Percentiles rank a stretch among this genome's conserved stretches.
Evolutionary conservation across 768 basidiomycete genomes (phyloP).

Genomic region (Podaxis sp.): DNA sequence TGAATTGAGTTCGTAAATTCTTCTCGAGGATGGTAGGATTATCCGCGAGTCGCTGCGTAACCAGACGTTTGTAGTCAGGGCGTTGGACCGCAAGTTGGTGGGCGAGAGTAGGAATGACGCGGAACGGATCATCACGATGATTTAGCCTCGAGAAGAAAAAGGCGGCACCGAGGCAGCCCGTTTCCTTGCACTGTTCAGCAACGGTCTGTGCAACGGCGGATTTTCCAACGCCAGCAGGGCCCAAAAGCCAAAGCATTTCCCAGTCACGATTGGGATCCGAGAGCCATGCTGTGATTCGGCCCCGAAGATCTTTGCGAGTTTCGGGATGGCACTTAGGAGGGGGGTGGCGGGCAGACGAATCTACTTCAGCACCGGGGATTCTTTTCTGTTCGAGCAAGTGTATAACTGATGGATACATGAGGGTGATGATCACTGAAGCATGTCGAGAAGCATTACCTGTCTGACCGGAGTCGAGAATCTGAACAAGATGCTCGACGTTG

Average conservation of each 20-base stretch:
- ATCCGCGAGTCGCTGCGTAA: neutral
- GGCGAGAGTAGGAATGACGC: neutral
- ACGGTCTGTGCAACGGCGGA: neutral
- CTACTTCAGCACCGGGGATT: neutral
- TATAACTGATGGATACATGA: neutral
- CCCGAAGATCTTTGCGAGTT: neutral
- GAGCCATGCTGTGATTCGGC: neutral
- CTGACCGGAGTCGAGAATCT: neutral
- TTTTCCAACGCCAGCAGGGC: neutral
- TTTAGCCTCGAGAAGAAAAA: conserved; percentile 5
- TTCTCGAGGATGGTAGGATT: neutral
- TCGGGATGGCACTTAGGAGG: neutral
- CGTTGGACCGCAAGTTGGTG: neutral
- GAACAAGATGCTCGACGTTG: neutral
- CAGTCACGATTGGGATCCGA: neutral
- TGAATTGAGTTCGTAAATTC: neutral
- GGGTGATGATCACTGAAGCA: neutral
- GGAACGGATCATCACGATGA: neutral
- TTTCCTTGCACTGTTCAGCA: neutral
- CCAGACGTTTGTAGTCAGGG: neutral
- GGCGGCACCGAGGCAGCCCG: neutral
- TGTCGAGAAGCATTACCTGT: neutral
- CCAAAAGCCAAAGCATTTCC: neutral
- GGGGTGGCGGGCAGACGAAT: neutral
- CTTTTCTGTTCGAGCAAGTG: neutral